Percentiles rank a stretch among this genome's conserved stretches.
These are phyloP conservation scores for Talaromyces sp. DNA, from an alignment of 2,329 filamentous ascomycete genomes.

Conservation along the genomic window DNA sequence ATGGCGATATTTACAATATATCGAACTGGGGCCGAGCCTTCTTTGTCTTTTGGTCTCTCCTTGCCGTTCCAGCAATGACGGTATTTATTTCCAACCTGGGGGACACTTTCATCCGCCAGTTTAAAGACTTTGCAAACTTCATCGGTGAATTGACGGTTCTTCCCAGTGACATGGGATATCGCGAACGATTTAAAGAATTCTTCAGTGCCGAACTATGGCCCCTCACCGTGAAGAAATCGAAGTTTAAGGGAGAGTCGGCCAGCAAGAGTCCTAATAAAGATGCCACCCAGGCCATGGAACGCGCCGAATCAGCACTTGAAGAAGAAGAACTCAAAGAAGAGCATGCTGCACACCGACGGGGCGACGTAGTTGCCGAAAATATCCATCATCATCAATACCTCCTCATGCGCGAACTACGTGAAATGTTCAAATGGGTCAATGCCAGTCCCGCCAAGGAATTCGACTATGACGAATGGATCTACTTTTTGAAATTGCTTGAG, in stretches of 20 bases:
- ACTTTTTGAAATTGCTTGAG: conserved; percentile 48
- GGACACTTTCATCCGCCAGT: conserved; percentile 46
- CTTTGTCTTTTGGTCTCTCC: conserved; percentile 41
- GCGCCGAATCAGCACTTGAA: conserved; percentile 36
- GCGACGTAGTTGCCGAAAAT: conserved; percentile 46
- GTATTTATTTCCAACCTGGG: conserved; percentile 40
- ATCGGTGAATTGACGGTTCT: conserved; percentile 54
- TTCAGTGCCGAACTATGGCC: conserved; percentile 5
- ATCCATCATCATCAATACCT: conserved; percentile 48
- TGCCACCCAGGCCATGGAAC: conserved; percentile 24
- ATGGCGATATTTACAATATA: conserved; percentile 34
- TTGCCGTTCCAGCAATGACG: conserved; percentile 39
- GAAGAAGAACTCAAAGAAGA: conserved; percentile 42
- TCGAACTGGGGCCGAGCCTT: conserved; percentile 36
- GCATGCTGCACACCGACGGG: conserved; percentile 38
- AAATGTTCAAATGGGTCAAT: conserved; percentile 36
- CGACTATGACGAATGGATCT: conserved; percentile 46
- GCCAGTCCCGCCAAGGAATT: conserved; percentile 34
- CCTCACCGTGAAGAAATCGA: background rate
- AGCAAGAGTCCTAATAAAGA: background rate
- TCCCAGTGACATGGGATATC: conserved; percentile 46
- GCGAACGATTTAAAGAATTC: conserved; percentile 24
- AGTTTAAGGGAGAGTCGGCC: background rate
- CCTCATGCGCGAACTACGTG: conserved; percentile 38
- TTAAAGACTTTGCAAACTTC: conserved; percentile 56